Base-by-base conservation (phyloP, 805 yeast species). In the Sugiyamaella mastotermitis region DNA sequence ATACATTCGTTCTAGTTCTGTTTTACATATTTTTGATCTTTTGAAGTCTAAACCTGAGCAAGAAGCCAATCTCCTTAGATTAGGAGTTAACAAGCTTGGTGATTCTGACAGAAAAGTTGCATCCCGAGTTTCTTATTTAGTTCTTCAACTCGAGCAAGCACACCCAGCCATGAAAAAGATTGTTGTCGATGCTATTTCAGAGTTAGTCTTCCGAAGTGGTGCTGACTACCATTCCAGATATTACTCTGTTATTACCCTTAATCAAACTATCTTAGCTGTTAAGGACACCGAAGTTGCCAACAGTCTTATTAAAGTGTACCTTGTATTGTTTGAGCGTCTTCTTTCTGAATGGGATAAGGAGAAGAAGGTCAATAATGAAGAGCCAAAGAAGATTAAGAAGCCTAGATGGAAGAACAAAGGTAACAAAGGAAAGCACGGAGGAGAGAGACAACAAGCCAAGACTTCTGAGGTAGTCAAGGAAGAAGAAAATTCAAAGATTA, bases 121-220 rank as follows among this genome's bases (percentile, higher is more conserved):
- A 1, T 83, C 97, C 1, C 84, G 84, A 55, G 76, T 94, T 1
- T 87, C 97, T 4, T 85, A 76, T 58, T 78, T 80, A 47, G 64
- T 92, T 32, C 68, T 88, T 47, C 80, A 81, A 51, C 63, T 87
- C 29, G 83, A 92, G 58, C 94, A 85, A 59, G 81, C 79, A 3
- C 98, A 92, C 59, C 98, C 98, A 14, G 92, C 92, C 35, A 92
- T 92, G 97, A 90, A 87, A 60, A 65, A 74, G 37, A 76, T 90
- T 41, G 69, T 92, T 27, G 73, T 81, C 28, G 85, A 85, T 45
- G 68, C 92, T 4, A 81, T 90, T 26, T 74, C 83, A 35, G 97
- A 92, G 58, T 72, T 81, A 36, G 68, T 86, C 22, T 80, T 85
- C 61, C 76, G 83, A 53, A 74, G 78, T 35, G 78, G 78, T 24